A percentile compares a stretch with the other conserved stretches of the same genome.
phyloP scores from a whole-genome alignment of 495 filamentous ascomycete species.

The Acidomyces sp. region DNA sequence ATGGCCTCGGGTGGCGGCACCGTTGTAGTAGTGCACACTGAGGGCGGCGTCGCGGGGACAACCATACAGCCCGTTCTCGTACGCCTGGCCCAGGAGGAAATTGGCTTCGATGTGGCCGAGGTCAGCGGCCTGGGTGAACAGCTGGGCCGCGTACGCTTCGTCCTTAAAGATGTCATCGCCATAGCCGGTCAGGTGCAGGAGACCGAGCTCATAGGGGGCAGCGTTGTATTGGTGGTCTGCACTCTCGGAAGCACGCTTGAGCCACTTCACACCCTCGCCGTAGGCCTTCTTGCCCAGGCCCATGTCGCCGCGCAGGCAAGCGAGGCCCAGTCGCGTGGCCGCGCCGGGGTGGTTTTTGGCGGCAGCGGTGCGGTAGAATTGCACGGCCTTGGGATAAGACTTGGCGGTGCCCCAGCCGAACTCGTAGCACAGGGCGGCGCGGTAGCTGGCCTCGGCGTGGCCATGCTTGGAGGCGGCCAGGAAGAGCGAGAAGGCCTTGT shows the following conservation, averaged over 20 bases:
- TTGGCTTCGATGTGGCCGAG: conserved; percentile 76
- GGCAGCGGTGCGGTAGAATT: conserved; percentile 81
- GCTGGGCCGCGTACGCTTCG: conserved; percentile 76
- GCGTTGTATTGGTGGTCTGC: conserved; percentile 85
- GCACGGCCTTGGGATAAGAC: conserved; percentile 77
- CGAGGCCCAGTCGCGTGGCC: conserved; percentile 80
- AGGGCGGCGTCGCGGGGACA: conserved; percentile 86
- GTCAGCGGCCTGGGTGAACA: conserved; percentile 89
- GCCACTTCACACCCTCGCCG: conserved; percentile 91
- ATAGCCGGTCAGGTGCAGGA: conserved; percentile 76
- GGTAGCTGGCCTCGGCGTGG: conserved; percentile 90
- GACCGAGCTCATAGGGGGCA: conserved; percentile 80
- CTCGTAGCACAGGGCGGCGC: conserved; percentile 88
- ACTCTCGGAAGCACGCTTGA: conserved; percentile 80
- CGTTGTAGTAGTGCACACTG: conserved; percentile 95
- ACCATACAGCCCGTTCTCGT: conserved; percentile 78
- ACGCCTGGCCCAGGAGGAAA: conserved; percentile 84
- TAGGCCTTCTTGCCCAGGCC: conserved; percentile 52
- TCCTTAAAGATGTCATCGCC: conserved; percentile 90
- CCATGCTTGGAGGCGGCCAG: conserved; percentile 91
- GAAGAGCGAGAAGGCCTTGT: conserved; percentile 82
- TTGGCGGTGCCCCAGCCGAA: conserved; percentile 93
- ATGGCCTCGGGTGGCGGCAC: conserved; percentile 71
- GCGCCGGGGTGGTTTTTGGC: conserved; percentile 91
- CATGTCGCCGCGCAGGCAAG: conserved; percentile 78